Conservation (phyloP, 2,329 filamentous ascomycete genomes). For the Thelonectria discophora region DNA sequence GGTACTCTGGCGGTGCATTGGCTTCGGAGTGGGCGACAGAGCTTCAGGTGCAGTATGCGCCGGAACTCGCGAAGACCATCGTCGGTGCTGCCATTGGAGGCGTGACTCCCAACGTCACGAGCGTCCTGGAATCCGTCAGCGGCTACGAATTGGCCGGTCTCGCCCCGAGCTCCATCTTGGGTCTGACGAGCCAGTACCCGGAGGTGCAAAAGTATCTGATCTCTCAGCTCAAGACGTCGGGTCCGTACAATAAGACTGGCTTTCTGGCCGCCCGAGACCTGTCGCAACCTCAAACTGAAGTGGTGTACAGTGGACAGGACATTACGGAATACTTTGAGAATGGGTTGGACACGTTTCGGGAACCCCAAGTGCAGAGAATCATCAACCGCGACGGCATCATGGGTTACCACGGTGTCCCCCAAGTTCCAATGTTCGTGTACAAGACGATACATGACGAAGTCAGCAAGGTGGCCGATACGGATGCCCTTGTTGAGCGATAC, state of each 20-base stretch:
- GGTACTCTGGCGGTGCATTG: conserved; percentile 64
- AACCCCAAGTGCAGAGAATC: conserved; percentile 16
- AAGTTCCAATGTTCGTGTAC: conserved; percentile 37
- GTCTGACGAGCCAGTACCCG: conserved; percentile 36
- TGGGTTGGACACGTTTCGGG: conserved; percentile 10
- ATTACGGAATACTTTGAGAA: conserved; percentile 32
- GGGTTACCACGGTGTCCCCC: conserved; percentile 39
- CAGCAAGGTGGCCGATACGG: conserved; percentile 30
- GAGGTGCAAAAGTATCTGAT: conserved; percentile 28
- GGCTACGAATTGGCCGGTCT: conserved; percentile 37
- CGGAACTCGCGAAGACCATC: conserved; percentile 55
- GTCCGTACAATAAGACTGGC: conserved; percentile 33
- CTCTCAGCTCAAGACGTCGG: conserved; percentile 30
- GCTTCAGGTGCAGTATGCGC: conserved; percentile 60
- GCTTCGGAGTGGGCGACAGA: conserved; percentile 63
- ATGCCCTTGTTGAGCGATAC: conserved; percentile 31
- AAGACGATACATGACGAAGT: conserved; percentile 35
- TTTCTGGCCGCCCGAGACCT: conserved; percentile 31
- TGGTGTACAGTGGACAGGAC: conserved; percentile 20
- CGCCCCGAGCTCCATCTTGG: conserved; percentile 32
- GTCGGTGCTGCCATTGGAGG: conserved; percentile 60
- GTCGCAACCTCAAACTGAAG: conserved; percentile 19
- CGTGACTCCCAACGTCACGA: conserved; percentile 51
- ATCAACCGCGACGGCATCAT: conserved; percentile 37
- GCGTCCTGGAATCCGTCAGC: conserved; percentile 47